phyloP scores from a whole-genome alignment of 1,284 basidiomycete genomes.

The Phaffia rhodozyma region DNA sequence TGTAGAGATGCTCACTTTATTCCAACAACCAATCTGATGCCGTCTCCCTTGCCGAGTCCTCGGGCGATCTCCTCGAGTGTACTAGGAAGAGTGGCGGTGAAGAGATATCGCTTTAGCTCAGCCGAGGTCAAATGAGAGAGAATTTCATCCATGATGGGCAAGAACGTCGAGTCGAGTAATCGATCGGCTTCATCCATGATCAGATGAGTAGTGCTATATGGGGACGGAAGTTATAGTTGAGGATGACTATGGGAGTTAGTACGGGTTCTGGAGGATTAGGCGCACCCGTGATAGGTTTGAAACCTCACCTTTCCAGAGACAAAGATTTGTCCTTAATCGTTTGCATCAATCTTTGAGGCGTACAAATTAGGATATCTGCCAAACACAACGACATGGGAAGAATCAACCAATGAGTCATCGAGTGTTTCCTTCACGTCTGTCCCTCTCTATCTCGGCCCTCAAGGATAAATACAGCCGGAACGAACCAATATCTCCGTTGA shows the following conservation, averaged over 20 bases:
- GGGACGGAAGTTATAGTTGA: neutral
- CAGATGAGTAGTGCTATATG: constrained; percentile 59
- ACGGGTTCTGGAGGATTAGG: neutral
- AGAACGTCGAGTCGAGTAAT: constrained; percentile 77
- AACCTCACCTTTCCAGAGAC: constrained; percentile 56
- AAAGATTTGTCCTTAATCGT: constrained; percentile 56
- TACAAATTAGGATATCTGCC: constrained; percentile 66
- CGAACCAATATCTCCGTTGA: constrained; percentile 28
- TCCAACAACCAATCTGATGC: constrained; percentile 83
- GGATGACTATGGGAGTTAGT: neutral
- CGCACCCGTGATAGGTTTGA: neutral
- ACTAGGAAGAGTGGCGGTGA: constrained; percentile 88
- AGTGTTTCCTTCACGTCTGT: neutral
- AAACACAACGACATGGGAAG: neutral
- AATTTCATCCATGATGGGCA: constrained; percentile 79
- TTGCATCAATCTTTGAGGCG: constrained; percentile 62
- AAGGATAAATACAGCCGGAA: constrained; percentile 20
- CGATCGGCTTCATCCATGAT: constrained; percentile 86
- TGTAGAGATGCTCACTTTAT: constrained; percentile 53
- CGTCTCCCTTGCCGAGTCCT: constrained; percentile 60
- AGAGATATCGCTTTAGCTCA: constrained; percentile 70
- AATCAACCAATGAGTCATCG: neutral
- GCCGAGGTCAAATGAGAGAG: constrained; percentile 65
- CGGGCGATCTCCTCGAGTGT: constrained; percentile 77
- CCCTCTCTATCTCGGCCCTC: constrained; percentile 11